A percentile compares a stretch with the other conserved stretches of the same genome.
Conservation (phyloP, 2,329 filamentous ascomycete species). For the Colletotrichum sp. region DNA sequence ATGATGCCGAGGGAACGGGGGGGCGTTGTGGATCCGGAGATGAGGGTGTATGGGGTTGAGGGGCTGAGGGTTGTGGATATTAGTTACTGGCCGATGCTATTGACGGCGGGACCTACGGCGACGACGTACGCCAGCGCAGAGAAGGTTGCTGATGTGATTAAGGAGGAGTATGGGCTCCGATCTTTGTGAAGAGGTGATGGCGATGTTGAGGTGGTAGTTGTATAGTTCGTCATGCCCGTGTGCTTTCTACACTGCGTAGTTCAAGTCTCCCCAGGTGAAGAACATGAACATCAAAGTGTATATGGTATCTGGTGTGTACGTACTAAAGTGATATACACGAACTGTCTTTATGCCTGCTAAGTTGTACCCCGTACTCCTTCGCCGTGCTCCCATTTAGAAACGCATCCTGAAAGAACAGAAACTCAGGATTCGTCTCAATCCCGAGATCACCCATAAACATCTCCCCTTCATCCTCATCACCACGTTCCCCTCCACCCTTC, state of each 20-base stretch:
- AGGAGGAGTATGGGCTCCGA: neutral
- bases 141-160: slow-evolving; percentile 7
- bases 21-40: slow-evolving; percentile 21
- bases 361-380: neutral
- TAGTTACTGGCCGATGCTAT: slow-evolving; percentile 22
- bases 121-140: slow-evolving; percentile 6
- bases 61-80: slow-evolving; percentile 17
- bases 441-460: neutral
- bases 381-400: neutral
- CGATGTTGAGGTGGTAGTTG: neutral
- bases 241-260: too few relatives aligned
- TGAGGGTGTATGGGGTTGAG: slow-evolving; percentile 15
- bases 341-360: neutral
- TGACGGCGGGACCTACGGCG: neutral
- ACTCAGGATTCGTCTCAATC: neutral
- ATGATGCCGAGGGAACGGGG: slow-evolving; percentile 21
- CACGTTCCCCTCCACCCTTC: fast-evolving
- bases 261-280: neutral
- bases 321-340: neutral
- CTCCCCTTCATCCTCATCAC: neutral
- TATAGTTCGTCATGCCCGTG: neutral
- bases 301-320: neutral
- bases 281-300: neutral
- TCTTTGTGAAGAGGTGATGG: neutral
- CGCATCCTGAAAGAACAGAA: neutral